Conservation (phyloP, 2,329 filamentous ascomycete genomes). For the Colletotrichum lini region DNA sequence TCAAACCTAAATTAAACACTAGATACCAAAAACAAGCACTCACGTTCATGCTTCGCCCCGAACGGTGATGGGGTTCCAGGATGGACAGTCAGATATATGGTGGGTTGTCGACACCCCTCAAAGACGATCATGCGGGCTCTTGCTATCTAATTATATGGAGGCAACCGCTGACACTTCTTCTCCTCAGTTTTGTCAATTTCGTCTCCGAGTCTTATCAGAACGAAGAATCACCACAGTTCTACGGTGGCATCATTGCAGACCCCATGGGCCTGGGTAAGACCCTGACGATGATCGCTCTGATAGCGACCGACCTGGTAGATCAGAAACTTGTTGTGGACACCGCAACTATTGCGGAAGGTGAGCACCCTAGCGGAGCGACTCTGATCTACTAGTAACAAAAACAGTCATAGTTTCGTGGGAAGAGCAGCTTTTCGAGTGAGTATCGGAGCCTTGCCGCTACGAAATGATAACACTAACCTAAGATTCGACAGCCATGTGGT, state of each 20-base stretch:
- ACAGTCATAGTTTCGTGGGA: neutral
- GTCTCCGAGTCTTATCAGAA: neutral
- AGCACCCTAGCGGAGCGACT: neutral
- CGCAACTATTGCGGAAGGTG: neutral
- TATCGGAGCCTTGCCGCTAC: neutral
- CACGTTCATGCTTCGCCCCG: too few relatives aligned
- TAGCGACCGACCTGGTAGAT: neutral
- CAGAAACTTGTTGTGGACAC: neutral
- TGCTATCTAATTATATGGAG: too few relatives aligned
- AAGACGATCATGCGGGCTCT: too few relatives aligned
- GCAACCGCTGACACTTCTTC: too few relatives aligned
- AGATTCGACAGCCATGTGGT: neutral
- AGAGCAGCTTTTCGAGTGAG: neutral
- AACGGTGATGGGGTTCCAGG: too few relatives aligned
- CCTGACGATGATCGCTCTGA: neutral
- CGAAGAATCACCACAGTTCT: neutral
- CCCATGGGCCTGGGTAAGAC: neutral
- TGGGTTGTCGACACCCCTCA: too few relatives aligned
- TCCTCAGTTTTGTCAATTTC: neutral
- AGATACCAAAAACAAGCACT: too few relatives aligned
- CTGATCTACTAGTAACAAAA: neutral
- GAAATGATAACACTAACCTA: neutral
- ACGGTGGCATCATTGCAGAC: neutral
- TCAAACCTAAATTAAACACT: too few relatives aligned
- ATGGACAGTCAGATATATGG: too few relatives aligned